phyloP scores from a whole-genome alignment of 305 asterid genomes.

The Fraxinus angustifolia region DNA sequence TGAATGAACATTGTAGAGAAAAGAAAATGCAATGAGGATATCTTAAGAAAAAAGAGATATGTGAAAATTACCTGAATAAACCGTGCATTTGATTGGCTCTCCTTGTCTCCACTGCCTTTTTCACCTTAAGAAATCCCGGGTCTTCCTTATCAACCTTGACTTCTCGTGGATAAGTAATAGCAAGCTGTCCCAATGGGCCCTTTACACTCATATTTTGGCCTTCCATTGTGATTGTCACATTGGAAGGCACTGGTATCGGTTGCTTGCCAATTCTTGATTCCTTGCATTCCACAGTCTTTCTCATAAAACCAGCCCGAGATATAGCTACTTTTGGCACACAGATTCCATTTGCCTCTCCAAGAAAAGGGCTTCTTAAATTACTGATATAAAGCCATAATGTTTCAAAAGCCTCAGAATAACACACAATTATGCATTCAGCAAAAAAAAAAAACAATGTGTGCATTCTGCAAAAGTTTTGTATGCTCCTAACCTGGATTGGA shows the following conservation, averaged over 20 bases:
- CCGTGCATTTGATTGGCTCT: slow-evolving; percentile 98
- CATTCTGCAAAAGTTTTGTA: not conserved
- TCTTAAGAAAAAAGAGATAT: not conserved
- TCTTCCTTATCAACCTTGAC: slow-evolving; percentile 63
- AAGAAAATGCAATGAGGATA: not conserved
- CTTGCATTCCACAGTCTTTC: slow-evolving; percentile 67
- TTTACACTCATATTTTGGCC: slow-evolving; percentile 80
- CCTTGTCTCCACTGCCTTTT: slow-evolving; percentile 69
- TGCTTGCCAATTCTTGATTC: slow-evolving; percentile 97
- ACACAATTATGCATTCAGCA: not conserved
- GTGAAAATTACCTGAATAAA: slow-evolving; percentile 60
- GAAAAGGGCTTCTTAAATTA: slow-evolving; percentile 49
- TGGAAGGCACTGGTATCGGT: slow-evolving; percentile 75
- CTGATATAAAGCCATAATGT: slow-evolving; percentile 26
- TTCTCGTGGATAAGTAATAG: slow-evolving; percentile 81
- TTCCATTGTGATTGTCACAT: slow-evolving; percentile 58
- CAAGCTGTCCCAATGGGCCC: slow-evolving; percentile 92
- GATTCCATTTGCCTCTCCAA: slow-evolving; percentile 47
- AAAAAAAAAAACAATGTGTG: slow-evolving; percentile 1
- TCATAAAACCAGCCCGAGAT: slow-evolving; percentile 36
- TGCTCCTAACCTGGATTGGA: slow-evolving; percentile 45
- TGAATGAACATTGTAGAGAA: not conserved
- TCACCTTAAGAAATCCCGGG: slow-evolving; percentile 62
- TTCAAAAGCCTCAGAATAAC: slow-evolving; percentile 7
- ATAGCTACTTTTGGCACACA: slow-evolving; percentile 35